A percentile compares a stretch with the other conserved stretches of the same genome.
These are phyloP conservation scores for Gossypium turneri DNA, from an alignment of 345 rosid genomes.

Conservation along the genomic window DNA sequence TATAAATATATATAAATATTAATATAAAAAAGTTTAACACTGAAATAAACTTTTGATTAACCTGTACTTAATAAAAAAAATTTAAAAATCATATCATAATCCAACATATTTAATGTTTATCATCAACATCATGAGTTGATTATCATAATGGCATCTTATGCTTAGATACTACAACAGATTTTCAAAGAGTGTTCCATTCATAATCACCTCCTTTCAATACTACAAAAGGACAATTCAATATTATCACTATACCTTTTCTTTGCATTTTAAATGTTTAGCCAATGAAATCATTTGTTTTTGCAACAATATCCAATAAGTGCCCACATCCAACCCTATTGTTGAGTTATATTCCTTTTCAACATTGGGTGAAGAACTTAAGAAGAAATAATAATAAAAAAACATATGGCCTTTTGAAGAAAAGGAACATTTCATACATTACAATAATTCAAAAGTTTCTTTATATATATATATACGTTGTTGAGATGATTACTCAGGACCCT, in stretches of 20 bases:
- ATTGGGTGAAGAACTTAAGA: neutral
- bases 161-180: neutral
- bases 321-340: neutral
- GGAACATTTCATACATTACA: neutral
- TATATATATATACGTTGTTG: no score
- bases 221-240: neutral
- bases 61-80: no score
- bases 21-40: no score
- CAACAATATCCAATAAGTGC: neutral
- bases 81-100: no score
- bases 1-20: no score
- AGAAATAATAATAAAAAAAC: no score
- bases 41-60: no score
- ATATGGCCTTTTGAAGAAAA: neutral
- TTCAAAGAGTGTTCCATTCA: neutral
- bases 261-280: neutral
- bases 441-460: no score
- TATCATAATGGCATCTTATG: no score
- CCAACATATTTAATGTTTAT: no score
- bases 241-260: neutral
- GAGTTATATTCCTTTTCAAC: neutral
- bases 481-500: neutral
- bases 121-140: no score
- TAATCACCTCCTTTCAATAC: neutral
- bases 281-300: neutral